These are phyloP conservation scores for Fusarium circinatum DNA, from an alignment of 2,329 filamentous ascomycete species.

Conservation along the genomic window DNA sequence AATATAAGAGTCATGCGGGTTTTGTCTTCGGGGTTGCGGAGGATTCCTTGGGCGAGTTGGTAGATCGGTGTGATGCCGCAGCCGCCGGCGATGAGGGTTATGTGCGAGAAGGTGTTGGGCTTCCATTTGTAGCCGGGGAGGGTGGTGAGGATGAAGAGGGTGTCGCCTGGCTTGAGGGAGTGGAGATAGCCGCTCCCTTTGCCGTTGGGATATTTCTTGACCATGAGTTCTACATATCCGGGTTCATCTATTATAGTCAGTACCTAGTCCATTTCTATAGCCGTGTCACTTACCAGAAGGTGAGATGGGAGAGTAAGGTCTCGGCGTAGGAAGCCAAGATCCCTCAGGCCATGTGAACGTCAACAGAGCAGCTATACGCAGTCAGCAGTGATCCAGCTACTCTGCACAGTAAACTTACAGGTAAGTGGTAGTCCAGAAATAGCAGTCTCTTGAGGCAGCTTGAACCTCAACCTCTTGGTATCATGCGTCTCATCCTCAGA, in stretches of 20 bases:
- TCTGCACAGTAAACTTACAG: constrained; percentile 48
- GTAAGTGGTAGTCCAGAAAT: constrained; percentile 62
- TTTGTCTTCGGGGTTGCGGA: constrained; percentile 68
- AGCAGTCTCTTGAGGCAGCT: constrained; percentile 58
- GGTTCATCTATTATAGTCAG: constrained; percentile 54
- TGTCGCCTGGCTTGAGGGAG: constrained; percentile 69
- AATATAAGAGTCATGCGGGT: constrained; percentile 73
- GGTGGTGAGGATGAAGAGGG: constrained; percentile 65
- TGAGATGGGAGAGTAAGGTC: constrained; percentile 73
- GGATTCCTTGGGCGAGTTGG: constrained; percentile 70
- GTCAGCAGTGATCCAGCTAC: background rate
- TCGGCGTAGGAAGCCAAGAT: constrained; percentile 65
- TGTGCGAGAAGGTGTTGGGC: constrained; percentile 58
- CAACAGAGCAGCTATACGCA: constrained; percentile 61
- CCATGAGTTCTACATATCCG: constrained; percentile 70
- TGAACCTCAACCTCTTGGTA: constrained; percentile 67
- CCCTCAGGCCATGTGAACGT: constrained; percentile 69
- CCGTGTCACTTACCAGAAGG: background rate
- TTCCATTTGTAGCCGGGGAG: constrained; percentile 66
- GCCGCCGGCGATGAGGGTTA: constrained; percentile 76
- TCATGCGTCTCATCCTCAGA: constrained; percentile 66
- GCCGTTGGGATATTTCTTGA: constrained; percentile 75
- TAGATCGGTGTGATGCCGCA: constrained; percentile 78
- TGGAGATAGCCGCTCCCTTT: constrained; percentile 74
- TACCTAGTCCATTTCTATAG: fast-evolving